Evolutionary conservation across 768 basidiomycete genomes (phyloP), one percentile per base, ranked within the genome.

Genomic region (Gloeostereum incarnatum): DNA sequence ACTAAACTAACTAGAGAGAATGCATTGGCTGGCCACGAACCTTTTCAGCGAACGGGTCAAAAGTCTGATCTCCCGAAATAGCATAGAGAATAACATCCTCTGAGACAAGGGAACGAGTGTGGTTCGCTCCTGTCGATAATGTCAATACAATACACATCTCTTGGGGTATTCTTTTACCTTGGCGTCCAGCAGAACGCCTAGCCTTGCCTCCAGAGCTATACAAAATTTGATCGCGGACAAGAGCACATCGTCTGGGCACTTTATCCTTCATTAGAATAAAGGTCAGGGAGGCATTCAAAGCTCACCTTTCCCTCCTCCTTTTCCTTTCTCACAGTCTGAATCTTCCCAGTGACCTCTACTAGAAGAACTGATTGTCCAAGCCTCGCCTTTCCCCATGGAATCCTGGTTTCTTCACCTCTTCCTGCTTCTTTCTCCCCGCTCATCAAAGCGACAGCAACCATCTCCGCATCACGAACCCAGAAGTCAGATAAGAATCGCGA

Each of bases 381-480:
- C 16, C 76, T 67, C 17, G 71, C 67, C 37, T 59, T 63, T 3
- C 63, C 70, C 71, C 71, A 75, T 17, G 49, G 26, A 11, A 45
- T 32, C 26, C 20, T 37, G 16, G 9, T 44, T 1, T 36, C 41
- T 2, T 41, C 50, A n/a, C 45, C 48, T 35, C 42, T 41, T 20
- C 33, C 47, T 9, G 44, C 41, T n/a, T 35, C 44, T 24, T 24
- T 13, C 20, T 17, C 54, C 43, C 75, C 73, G 40, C 69, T 74
- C 66, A 81, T 70, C 29, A 86, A 50, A 7, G 78, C 83, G 2
- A 86, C 68, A 3, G 77, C 65, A 47, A 85, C 60, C 83, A 88
- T 87, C 47, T 86, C 84, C 5, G 75, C 63, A 52, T 86, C 76
- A 17, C 70, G 65, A 5, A 66, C 64, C 82, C 81, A 86, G 47